phyloP scores from a whole-genome alignment of 2,329 filamentous ascomycete genomes.

The Lasiodiplodia sp. region DNA sequence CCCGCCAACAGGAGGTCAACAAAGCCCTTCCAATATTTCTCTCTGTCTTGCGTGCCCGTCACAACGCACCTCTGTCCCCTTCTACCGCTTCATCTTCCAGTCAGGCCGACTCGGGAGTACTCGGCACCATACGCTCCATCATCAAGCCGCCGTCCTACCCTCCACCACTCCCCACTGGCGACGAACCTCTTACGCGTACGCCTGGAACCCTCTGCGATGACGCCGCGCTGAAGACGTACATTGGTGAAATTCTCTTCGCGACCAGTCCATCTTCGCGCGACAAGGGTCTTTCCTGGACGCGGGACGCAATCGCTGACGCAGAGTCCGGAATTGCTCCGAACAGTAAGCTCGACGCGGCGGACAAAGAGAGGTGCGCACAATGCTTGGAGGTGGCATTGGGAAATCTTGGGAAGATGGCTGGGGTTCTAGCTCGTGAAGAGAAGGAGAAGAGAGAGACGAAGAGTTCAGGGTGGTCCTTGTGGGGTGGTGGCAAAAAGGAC shows the following conservation, averaged over 20 bases:
- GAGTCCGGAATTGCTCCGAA: conserved; percentile 61
- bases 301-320: conserved; percentile 82
- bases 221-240: conserved; percentile 84
- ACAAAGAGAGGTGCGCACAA: conserved; percentile 72
- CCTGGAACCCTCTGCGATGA: conserved; percentile 78
- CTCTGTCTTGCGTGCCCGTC: conserved; percentile 81
- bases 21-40: conserved; percentile 83
- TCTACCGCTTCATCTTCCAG: background rate
- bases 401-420: conserved; percentile 86
- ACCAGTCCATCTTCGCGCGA: conserved; percentile 62
- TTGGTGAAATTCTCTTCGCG: conserved; percentile 90
- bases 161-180: conserved; percentile 72
- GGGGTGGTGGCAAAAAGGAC: background rate
- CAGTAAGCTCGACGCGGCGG: conserved; percentile 43
- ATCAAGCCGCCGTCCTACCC: conserved; percentile 71
- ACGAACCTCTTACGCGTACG: conserved; percentile 69
- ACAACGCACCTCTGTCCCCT: conserved; percentile 56
- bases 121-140: conserved; percentile 48
- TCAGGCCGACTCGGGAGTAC: conserved; percentile 39
- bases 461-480: background rate
- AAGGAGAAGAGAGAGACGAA: conserved; percentile 38
- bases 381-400: conserved; percentile 78
- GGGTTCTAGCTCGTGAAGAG: conserved; percentile 62
- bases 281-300: conserved; percentile 86
- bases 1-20: conserved; percentile 70